Base-by-base conservation (phyloP, 192 early-diverging fungal genomes). In the Entomortierella beljakovae region DNA sequence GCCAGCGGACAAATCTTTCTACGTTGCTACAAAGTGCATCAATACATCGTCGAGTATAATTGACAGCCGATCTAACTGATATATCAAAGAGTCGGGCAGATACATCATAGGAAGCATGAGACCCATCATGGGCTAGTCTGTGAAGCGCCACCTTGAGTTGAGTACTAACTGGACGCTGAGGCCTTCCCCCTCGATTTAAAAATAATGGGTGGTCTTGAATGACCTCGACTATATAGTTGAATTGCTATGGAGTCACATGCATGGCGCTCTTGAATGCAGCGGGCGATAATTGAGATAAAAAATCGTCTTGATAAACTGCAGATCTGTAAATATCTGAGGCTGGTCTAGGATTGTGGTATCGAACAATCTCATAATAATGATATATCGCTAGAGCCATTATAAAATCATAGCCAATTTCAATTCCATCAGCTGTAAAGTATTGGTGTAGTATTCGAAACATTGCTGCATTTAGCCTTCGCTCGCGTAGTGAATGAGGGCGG, bases 141-240 rank as follows among this genome's bases (percentile, higher is more conserved):
- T 53, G 51, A 53, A 29, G 51, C 2, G 51, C 51, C 3, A 53
- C 51, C 28, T 53, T 53, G 23, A 53, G 51, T 15, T 53, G 51
- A 18, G 28, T 31, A 1, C 10, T 26, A 26, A 53, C 18, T 2
- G 3, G 4, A 2, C 25, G 23, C 25, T 53, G 51, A 46, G 15
- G 3, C 28, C 15, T 53, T 26, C 25, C 28, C 6, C 51, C 51
- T 28, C 2, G 4, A 29, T 10, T 3, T 2, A 13, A 9, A 26
- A 53, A 53, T 5, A 53, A n/a, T 9, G 51, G 51, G 23, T 53
- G 9, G 23, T 25, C 28, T 26, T 53, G 2, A 9, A 53, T 53
- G 15, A 53, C 2, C 4, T 18, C 25, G 6, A 29, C 51, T 9
- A 53, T 26, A 15, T 3, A 3, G 15, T 53, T 26, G 23, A 53